Conservation (phyloP, 345 rosid genomes). For the Citrus australasica region DNA sequence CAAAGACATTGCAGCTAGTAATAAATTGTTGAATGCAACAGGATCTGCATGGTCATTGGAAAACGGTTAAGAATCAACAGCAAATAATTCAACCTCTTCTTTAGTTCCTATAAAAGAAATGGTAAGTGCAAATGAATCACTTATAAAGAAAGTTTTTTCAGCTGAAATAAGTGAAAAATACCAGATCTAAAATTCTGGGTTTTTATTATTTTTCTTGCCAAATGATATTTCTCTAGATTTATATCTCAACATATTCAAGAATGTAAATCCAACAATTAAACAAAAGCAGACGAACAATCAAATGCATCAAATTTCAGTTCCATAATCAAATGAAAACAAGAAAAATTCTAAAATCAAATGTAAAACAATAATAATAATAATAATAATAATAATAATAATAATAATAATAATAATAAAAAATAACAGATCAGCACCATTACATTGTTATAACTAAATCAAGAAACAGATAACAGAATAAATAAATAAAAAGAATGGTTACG, state of each 20-base stretch:
- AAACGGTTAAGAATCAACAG: background rate
- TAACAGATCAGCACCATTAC: background rate
- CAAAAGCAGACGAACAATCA: background rate
- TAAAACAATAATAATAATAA: no score
- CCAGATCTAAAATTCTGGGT: background rate
- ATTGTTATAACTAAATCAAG: background rate
- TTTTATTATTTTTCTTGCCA: background rate
- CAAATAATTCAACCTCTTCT: background rate
- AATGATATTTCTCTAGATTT: background rate
- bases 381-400: no score
- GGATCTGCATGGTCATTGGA: background rate
- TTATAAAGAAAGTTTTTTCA: background rate
- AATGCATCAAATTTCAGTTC: background rate
- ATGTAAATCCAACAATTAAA: background rate
- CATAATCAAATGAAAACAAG: background rate
- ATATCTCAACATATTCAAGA: background rate
- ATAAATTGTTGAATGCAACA: background rate
- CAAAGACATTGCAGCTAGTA: constrained; percentile 25
- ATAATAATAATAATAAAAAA: no score
- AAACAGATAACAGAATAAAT: background rate
- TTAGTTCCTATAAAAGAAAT: background rate
- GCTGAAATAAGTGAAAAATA: background rate
- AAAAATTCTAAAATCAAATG: background rate
- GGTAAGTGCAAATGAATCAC: background rate
- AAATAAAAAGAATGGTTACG: background rate